Percentiles rank a stretch among this genome's conserved stretches.
These are phyloP conservation scores for Glycine soja DNA, from an alignment of 306 rosid genomes.

Conservation along the genomic window DNA sequence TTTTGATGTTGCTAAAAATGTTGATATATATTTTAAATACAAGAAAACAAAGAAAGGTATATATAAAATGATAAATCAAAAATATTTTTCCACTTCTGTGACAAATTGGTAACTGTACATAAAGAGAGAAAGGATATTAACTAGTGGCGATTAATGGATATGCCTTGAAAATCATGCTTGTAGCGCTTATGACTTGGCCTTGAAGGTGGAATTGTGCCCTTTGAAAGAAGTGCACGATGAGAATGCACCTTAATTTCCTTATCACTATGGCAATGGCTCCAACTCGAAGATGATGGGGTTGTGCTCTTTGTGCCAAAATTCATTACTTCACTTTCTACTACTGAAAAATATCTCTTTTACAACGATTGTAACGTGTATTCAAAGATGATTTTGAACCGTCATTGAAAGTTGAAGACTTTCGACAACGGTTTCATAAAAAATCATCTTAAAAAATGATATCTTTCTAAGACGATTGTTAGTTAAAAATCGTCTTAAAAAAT, in stretches of 20 bases:
- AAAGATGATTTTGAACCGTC: too few species aligned
- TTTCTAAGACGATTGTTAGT: too few species aligned
- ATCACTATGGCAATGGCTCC: background rate
- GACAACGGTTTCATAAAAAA: too few species aligned
- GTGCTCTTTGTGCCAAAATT: background rate
- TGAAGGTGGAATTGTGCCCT: background rate
- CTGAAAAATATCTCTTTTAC: too few species aligned
- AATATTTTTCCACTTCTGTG: background rate
- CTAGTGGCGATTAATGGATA: background rate
- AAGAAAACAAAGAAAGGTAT: background rate
- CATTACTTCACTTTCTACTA: background rate
- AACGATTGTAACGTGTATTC: too few species aligned
- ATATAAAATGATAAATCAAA: too few species aligned
- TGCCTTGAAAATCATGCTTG: background rate
- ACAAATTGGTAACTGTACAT: background rate
- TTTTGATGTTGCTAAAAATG: too few species aligned
- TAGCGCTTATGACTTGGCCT: background rate
- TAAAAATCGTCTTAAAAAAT: too few species aligned
- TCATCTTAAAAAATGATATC: too few species aligned
- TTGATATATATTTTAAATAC: too few species aligned
- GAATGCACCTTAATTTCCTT: background rate
- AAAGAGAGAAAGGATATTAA: background rate
- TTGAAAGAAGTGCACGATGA: constrained; percentile 17
- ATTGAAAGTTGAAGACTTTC: too few species aligned
- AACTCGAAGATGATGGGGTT: background rate